These are phyloP conservation scores for Ajuga reptans DNA, from an alignment of 305 asterid species.

Conservation along the genomic window DNA sequence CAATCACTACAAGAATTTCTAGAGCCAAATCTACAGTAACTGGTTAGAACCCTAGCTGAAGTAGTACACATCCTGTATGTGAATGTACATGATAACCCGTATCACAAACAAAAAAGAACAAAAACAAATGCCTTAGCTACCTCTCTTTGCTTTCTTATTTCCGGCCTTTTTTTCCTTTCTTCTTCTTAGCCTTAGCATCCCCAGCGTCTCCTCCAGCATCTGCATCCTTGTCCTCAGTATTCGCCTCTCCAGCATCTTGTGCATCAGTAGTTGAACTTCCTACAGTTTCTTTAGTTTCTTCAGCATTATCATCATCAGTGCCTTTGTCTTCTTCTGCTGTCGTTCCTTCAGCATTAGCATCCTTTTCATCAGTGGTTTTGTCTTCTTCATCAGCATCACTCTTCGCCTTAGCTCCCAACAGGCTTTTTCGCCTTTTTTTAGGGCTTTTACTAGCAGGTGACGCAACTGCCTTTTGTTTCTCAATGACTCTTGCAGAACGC, in stretches of 20 bases:
- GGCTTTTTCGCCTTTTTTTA: slow-evolving; percentile 41
- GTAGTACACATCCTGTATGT: slow-evolving; percentile 4
- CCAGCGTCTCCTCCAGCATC: slow-evolving; percentile 10
- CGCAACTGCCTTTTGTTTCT: slow-evolving; percentile 39
- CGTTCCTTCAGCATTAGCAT: slow-evolving; percentile 25
- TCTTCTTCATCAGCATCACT: slow-evolving; percentile 27
- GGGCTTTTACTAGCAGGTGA: slow-evolving; percentile 36
- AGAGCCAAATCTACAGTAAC: slow-evolving; percentile 25
- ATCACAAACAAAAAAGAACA: background rate
- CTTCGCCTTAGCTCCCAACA: slow-evolving; percentile 30
- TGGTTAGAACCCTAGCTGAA: slow-evolving; percentile 29
- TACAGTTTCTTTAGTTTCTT: slow-evolving; percentile 24
- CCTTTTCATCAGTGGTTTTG: slow-evolving; percentile 24
- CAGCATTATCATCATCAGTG: slow-evolving; percentile 24
- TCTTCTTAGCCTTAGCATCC: slow-evolving; percentile 20
- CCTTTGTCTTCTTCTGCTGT: slow-evolving; percentile 28
- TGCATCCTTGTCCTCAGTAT: slow-evolving; percentile 14
- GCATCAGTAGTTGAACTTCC: slow-evolving; percentile 24
- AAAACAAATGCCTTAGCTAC: slow-evolving; percentile 21
- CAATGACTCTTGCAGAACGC: slow-evolving; percentile 54
- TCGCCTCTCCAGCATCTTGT: slow-evolving; percentile 23
- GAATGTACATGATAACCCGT: slow-evolving; percentile 13
- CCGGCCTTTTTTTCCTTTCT: no score
- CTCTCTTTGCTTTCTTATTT: slow-evolving; percentile 9
- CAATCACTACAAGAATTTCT: slow-evolving; percentile 33